Conservation (phyloP, 1,284 basidiomycete species). For the Boletus smithii region DNA sequence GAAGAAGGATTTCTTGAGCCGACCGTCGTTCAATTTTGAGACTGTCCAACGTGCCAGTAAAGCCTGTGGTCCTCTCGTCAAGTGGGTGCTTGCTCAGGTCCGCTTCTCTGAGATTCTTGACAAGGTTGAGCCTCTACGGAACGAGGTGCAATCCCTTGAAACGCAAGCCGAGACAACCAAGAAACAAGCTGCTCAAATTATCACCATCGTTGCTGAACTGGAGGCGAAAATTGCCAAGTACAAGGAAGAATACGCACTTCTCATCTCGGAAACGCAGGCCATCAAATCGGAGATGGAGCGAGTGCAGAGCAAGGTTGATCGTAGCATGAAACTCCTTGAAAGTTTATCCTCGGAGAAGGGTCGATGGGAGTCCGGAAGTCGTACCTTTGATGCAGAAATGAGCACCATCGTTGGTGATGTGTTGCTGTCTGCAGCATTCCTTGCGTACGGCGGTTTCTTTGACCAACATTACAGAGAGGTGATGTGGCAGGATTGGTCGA, state of each 20-base stretch:
- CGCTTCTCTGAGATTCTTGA: slow-evolving; percentile 97
- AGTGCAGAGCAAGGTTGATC: slow-evolving; percentile 94
- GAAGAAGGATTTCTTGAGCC: slow-evolving; percentile 90
- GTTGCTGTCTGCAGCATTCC: slow-evolving; percentile 91
- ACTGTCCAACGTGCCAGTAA: slow-evolving; percentile 93
- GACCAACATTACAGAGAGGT: slow-evolving; percentile 97
- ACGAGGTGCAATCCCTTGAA: slow-evolving; percentile 93
- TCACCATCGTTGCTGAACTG: slow-evolving; percentile 90
- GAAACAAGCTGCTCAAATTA: slow-evolving; percentile 85
- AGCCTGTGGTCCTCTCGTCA: slow-evolving; percentile 97
- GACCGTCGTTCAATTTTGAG: slow-evolving; percentile 93
- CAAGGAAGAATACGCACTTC: slow-evolving; percentile 96
- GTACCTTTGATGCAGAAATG: slow-evolving; percentile 98
- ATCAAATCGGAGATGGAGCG: slow-evolving; percentile 99
- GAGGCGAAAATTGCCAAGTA: slow-evolving; percentile 91
- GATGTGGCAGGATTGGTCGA: slow-evolving; percentile 96
- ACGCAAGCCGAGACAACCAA: slow-evolving; percentile 91
- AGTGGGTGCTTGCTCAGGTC: slow-evolving; percentile 98
- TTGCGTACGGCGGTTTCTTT: slow-evolving; percentile 98
- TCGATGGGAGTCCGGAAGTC: slow-evolving; percentile 94
- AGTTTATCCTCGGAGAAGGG: slow-evolving; percentile 93
- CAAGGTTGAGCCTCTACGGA: slow-evolving; percentile 93
- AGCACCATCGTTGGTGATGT: slow-evolving; percentile 98
- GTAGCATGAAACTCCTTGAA: slow-evolving; percentile 93
- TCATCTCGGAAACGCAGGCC: slow-evolving; percentile 96